Conservation (phyloP, 2,329 filamentous ascomycete species). For the Stromatinia cepivora region DNA sequence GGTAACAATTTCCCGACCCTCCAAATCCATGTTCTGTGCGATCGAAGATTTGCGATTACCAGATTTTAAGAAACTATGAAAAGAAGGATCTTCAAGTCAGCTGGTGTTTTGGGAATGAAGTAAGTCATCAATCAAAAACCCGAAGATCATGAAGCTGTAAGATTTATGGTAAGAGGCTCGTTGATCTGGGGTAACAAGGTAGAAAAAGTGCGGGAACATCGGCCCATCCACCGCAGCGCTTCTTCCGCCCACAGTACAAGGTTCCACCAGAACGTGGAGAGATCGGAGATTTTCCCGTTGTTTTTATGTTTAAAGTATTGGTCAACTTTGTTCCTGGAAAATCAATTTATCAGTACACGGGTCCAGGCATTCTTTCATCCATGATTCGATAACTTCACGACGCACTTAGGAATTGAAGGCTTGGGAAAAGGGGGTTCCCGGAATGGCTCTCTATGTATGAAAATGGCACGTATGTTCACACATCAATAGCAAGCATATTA, state of each 20-base stretch:
- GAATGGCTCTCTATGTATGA: neutral
- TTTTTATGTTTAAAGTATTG: neutral
- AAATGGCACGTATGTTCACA: neutral
- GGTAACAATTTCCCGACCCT: constrained; percentile 9
- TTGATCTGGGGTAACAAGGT: constrained; percentile 23
- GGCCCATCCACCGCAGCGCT: constrained; percentile 22
- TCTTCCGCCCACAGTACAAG: constrained; percentile 6
- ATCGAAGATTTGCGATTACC: constrained; percentile 1
- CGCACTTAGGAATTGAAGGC: neutral
- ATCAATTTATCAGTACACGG: constrained; percentile 10
- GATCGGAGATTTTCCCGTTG: constrained; percentile 5
- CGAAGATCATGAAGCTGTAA: neutral
- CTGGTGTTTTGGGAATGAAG: constrained; percentile 16
- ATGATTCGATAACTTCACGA: constrained; percentile 16
- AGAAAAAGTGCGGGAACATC: constrained; percentile 20
- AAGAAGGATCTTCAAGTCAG: constrained; percentile 22
- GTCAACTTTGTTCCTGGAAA: neutral
- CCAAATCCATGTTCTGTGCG: constrained; percentile 4
- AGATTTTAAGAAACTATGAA: neutral
- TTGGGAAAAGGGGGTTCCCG: neutral
- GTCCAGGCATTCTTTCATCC: neutral
- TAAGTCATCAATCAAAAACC: neutral
- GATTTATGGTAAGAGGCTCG: constrained; percentile 15
- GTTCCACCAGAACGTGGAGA: constrained; percentile 21
- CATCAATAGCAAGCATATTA: neutral